These are phyloP conservation scores for Phylloporus rhodoxanthus DNA, from an alignment of 768 basidiomycete genomes.

Conservation along the genomic window DNA sequence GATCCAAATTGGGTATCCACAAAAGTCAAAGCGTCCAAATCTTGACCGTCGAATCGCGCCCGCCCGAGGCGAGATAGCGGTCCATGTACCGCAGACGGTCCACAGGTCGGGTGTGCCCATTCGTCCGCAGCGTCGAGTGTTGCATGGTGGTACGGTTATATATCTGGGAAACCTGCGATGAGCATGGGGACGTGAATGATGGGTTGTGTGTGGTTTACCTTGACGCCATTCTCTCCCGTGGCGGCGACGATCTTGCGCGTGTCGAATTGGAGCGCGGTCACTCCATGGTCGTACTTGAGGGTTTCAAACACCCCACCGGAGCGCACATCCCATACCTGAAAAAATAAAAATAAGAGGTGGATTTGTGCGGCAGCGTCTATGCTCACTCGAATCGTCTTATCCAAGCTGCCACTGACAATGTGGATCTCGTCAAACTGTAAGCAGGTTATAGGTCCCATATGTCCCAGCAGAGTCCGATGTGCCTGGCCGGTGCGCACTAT, in stretches of 20 bases:
- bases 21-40: conserved; percentile 79
- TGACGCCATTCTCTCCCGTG: conserved; percentile 87
- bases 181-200: not conserved
- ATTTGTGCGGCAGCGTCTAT: not conserved
- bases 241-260: conserved; percentile 89
- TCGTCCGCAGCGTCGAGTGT: conserved; percentile 75
- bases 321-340: conserved; percentile 93
- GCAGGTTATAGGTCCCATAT: conserved; percentile 89
- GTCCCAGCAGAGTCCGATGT: conserved; percentile 87
- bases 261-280: conserved; percentile 92
- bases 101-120: conserved; percentile 89
- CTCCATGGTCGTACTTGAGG: conserved; percentile 83
- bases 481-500: conserved; percentile 98
- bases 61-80: conserved; percentile 87
- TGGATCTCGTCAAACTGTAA: conserved; percentile 96
- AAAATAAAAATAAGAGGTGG: not conserved
- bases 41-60: conserved; percentile 79
- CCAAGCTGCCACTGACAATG: conserved; percentile 87
- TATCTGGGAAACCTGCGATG: conserved; percentile 43
- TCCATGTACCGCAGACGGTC: conserved; percentile 94
- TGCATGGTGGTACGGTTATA: conserved; percentile 95
- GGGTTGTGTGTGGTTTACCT: conserved; percentile 43
- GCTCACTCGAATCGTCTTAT: conserved; percentile 84
- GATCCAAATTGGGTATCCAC: conserved; percentile 16
- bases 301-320: conserved; percentile 85